A percentile compares a stretch with the other conserved stretches of the same genome.
phyloP scores from a whole-genome alignment of 352 stramenopile species.

The Phytopythium chamaehyphon region DNA sequence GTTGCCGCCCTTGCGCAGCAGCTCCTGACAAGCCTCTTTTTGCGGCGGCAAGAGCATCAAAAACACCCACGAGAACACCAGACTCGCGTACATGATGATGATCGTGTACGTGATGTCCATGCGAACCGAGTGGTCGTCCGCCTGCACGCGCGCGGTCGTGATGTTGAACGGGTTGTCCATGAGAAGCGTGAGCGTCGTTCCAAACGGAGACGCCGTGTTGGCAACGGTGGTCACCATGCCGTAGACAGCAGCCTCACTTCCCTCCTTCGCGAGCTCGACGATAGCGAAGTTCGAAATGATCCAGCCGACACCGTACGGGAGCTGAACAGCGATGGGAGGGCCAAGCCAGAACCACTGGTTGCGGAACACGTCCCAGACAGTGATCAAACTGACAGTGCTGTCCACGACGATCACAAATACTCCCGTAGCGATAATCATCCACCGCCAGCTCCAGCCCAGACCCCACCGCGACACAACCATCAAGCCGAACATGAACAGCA shows the following conservation, averaged over 20 bases:
- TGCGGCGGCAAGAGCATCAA: slow-evolving; percentile 29
- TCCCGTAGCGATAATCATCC: slow-evolving; percentile 5
- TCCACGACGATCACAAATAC: slow-evolving; percentile 13
- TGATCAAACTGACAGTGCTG: slow-evolving; percentile 11
- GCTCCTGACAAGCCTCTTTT: slow-evolving; percentile 23
- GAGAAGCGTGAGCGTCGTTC: slow-evolving; percentile 17
- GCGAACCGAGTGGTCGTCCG: slow-evolving; percentile 16
- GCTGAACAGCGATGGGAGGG: slow-evolving; percentile 4
- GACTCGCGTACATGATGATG: slow-evolving; percentile 27
- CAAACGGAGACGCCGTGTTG: slow-evolving; percentile 20
- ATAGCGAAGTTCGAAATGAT: slow-evolving; percentile 19
- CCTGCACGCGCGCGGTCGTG: slow-evolving; percentile 19
- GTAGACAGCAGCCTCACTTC: slow-evolving; percentile 29
- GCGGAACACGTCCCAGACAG: slow-evolving; percentile 5
- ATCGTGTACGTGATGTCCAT: slow-evolving; percentile 23
- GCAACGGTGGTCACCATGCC: slow-evolving; percentile 28
- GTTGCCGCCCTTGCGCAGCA: slow-evolving; percentile 18
- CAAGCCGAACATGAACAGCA: slow-evolving; percentile 26
- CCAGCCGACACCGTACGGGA: slow-evolving; percentile 18
- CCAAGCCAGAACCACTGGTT: slow-evolving; percentile 17
- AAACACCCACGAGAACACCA: slow-evolving; percentile 23
- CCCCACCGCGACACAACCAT: slow-evolving; percentile 31
- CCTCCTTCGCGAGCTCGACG: slow-evolving; percentile 27
- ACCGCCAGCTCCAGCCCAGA: slow-evolving; percentile 12
- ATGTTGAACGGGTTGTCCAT: slow-evolving; percentile 20